Evolutionary conservation across 306 rosid species (phyloP), one percentile per base, ranked within the genome.

Genomic region (Medicago arabica): DNA sequence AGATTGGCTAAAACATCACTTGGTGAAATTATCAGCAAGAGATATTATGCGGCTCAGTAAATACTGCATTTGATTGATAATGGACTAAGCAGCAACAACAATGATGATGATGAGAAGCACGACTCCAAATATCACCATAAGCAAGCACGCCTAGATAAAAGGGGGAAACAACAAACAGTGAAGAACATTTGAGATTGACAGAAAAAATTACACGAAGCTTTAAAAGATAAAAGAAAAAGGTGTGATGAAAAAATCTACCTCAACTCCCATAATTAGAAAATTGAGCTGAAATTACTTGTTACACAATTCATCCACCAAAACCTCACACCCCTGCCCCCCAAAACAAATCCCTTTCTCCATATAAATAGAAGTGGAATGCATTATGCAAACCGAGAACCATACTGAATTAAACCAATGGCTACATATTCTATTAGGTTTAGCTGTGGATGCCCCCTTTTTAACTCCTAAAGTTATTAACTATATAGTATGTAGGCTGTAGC

Each of bases 91-190:
- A 50, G 92, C 97, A 41, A 94, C 89, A 53, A 94, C 88, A 69
- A 94, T 80, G 75, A 94, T 76, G 85, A 91, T 87, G 55, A 94
- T 94, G 71, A 94, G 97, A 66, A 94, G 96, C 80, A 94, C 93
- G 12, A 94, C 84, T 66, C 96, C 98, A 46, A 94, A 91, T 81
- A 94, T 94, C 86, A 94, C 98, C 96, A 88, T 71, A 64, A 94
- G 98, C 87, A 94, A 90, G 87, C 97, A 94, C 25, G 91, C 59
- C 98, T 94, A 4, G 34, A 72, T 59, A 57, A 18, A 31, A 14
- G 46, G n/a, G 55, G n/a, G 25, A 19, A 18, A 50, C 31, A 16
- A 66, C 28, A 47, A 18, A 68, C 13, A 43, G 36, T 9, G 19
- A 39, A 31, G 17, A 68, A 44, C 61, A 12, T 64, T 62, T 3